Conservation (phyloP, 2,329 filamentous ascomycete species). For the Emydomyces testavorans region DNA sequence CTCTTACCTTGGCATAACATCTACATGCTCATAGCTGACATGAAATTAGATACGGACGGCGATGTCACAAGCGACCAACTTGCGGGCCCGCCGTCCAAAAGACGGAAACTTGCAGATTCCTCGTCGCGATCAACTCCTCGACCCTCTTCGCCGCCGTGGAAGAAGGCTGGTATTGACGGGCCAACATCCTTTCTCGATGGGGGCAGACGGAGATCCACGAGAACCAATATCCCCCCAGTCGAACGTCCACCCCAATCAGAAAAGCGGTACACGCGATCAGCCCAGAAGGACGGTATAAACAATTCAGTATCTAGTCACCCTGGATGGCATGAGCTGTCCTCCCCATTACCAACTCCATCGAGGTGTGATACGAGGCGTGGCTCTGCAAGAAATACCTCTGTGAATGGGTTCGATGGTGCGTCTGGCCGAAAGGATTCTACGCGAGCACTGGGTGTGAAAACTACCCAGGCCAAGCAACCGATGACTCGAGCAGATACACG, state of each 20-base stretch:
- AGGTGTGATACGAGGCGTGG: slow-evolving; percentile 24
- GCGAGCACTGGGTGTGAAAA: slow-evolving; percentile 20
- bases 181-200: slow-evolving; percentile 68
- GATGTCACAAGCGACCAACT: slow-evolving; percentile 22
- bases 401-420: slow-evolving; percentile 21
- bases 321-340: slow-evolving; percentile 9
- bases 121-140: slow-evolving; percentile 32
- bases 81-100: slow-evolving; percentile 36
- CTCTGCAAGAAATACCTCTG: slow-evolving; percentile 22
- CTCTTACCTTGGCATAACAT: neutral
- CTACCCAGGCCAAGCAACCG: slow-evolving; percentile 10
- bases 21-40: slow-evolving; percentile 7
- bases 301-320: slow-evolving; percentile 22
- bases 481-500: neutral
- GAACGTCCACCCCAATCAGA: slow-evolving; percentile 39
- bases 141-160: slow-evolving; percentile 75
- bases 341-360: slow-evolving; percentile 15
- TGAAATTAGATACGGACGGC: slow-evolving; percentile 16
- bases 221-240: slow-evolving; percentile 40
- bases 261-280: slow-evolving; percentile 37
- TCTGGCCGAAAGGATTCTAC: slow-evolving; percentile 20
- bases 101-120: slow-evolving; percentile 33
- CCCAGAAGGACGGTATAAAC: slow-evolving; percentile 26
- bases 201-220: slow-evolving; percentile 50
- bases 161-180: slow-evolving; percentile 69